phyloP scores from a whole-genome alignment of 768 basidiomycete species.

The Pisolithus orientalis region DNA sequence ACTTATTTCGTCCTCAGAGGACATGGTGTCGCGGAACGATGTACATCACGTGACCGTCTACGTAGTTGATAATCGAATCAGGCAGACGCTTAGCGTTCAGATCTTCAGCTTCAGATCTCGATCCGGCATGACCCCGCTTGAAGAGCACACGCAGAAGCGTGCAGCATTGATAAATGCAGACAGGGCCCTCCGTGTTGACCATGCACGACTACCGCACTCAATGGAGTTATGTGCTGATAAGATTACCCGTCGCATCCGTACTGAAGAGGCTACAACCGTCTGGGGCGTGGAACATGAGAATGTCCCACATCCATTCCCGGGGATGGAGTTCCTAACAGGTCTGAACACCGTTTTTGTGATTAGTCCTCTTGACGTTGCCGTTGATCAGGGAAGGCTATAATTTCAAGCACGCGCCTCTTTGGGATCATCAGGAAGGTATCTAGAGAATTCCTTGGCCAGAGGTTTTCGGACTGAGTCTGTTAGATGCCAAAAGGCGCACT shows the following conservation, averaged over 20 bases:
- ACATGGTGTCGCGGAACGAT: slow-evolving; percentile 16
- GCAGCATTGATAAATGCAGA: slow-evolving; percentile 33
- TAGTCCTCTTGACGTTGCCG: background rate
- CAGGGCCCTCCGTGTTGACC: slow-evolving; percentile 47
- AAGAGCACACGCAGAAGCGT: slow-evolving; percentile 21
- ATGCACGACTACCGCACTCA: slow-evolving; percentile 24
- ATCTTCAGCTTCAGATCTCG: background rate
- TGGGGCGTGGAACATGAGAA: slow-evolving; percentile 52
- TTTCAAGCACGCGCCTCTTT: slow-evolving; percentile 58
- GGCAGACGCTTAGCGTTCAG: background rate
- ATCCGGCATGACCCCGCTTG: slow-evolving; percentile 6
- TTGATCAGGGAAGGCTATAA: slow-evolving; percentile 43
- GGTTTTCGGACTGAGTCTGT: background rate
- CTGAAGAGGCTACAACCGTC: slow-evolving; percentile 46
- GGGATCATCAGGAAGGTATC: slow-evolving; percentile 52
- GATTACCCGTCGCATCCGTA: slow-evolving; percentile 49
- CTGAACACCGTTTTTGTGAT: slow-evolving; percentile 1
- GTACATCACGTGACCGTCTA: slow-evolving; percentile 1
- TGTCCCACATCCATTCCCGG: slow-evolving; percentile 61
- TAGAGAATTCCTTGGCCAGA: background rate
- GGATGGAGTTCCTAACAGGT: slow-evolving; percentile 77
- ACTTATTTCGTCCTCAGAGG: slow-evolving; percentile 30
- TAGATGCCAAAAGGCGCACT: slow-evolving; percentile 81
- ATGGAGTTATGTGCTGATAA: slow-evolving; percentile 50
- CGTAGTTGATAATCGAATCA: background rate